Conservation (phyloP, 331 rosid genomes). For the Ulmus americana region DNA sequence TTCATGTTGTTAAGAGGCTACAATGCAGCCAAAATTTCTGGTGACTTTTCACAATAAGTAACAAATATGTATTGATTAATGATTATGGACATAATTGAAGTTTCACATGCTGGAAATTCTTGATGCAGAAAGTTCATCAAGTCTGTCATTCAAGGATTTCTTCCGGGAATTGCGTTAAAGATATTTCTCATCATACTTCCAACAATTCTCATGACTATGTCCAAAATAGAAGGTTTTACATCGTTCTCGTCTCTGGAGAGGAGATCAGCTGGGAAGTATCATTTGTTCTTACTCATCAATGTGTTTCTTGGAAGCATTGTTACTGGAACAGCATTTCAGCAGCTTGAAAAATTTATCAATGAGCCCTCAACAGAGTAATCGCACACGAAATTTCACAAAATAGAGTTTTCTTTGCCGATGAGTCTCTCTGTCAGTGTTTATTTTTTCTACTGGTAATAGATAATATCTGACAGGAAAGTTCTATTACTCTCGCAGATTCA, state of each 20-base stretch:
- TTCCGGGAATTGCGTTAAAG: constrained; percentile 85
- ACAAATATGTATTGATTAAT: constrained; percentile 7
- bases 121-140: constrained; percentile 51
- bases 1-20: background rate
- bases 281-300: constrained; percentile 65
- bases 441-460: constrained; percentile 12
- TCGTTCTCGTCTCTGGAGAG: constrained; percentile 71
- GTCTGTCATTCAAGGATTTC: constrained; percentile 79
- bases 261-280: constrained; percentile 78
- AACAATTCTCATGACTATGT: constrained; percentile 65
- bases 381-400: background rate
- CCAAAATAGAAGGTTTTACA: constrained; percentile 65
- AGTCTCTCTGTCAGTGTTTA: too few relatives aligned
- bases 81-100: constrained; percentile 10
- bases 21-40: background rate
- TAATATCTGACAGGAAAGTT: constrained; percentile 24
- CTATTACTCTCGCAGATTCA: constrained; percentile 46
- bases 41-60: background rate
- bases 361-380: constrained; percentile 63
- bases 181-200: constrained; percentile 74
- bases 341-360: constrained; percentile 45
- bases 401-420: too few relatives aligned
- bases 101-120: constrained; percentile 23
- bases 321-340: constrained; percentile 89
- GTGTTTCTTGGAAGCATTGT: constrained; percentile 86